Evolutionary conservation across 495 filamentous ascomycete species (phyloP), one percentile per base, ranked within the genome.

Genomic region (Barbatosphaeria neglecta): DNA sequence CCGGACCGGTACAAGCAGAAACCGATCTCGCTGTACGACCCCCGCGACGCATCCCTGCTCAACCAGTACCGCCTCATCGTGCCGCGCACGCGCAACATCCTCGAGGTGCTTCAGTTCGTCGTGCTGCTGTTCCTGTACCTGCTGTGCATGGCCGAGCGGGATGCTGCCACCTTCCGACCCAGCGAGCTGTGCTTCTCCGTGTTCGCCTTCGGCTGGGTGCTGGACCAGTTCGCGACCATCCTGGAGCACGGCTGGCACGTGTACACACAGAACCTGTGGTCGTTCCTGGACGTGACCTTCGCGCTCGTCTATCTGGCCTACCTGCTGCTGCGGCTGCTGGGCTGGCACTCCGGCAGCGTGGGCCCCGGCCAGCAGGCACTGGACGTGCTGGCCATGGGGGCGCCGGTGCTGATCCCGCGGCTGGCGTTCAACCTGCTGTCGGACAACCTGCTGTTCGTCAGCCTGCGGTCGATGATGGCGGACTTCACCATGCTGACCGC

Each of bases 1-100:
- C 82, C 83, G 3, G 83, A 87, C 58, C 76, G 77, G 35, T 86
- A 86, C 61, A 87, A 87, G 58, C 73, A 77, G 56, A 76, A 76
- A 49, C 78, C 80, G 4, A 84, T 86, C 44, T 78, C 80, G 2
- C 59, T 87, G 4, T 87, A 86, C 54, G 72, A 83, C 48, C 83
- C 83, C 15, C 61, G 74, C 13, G 72, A 76, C 47, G 80, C 78
- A 6, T 76, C 78, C 5, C 55, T 84, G 9, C 68, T 87, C 9
- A 87, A 87, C 55, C 83, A 87, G 53, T 87, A 87, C 55, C 80
- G 83, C 0, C 64, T 87, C 3, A 75, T 82, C 41, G 83, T 86
- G 15, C 83, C 83, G 9, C 68, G 80, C 28, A 85, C 77, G 4
- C 68, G 83, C 40, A 86, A 85, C 52, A 52, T 76, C 25, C 67